Base-by-base conservation (phyloP, 2,329 filamentous ascomycete species). In the Cryphonectria parasitica region DNA sequence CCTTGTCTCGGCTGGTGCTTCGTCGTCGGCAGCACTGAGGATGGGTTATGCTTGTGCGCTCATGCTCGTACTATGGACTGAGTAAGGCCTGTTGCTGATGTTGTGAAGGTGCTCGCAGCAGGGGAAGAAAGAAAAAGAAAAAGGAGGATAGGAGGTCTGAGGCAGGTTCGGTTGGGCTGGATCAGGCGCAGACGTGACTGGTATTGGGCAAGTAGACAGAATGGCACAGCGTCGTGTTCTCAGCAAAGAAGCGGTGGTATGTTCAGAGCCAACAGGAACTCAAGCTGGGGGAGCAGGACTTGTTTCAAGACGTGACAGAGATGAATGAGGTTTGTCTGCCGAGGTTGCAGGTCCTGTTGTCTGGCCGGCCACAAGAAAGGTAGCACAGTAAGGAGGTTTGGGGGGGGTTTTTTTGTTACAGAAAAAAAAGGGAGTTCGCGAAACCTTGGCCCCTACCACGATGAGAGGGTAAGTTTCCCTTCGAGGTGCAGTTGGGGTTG, bases 41-140 rank as follows among this genome's bases (percentile, higher is more conserved):
- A 67, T 86, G 84, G 76, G 88, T 87, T 83, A 92, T 80, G 83
- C 90, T 90, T 76, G 87, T 85, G 76, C 90, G 87, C 82, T 95
- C 93, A 84, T 90, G 90, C 81, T 96, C 92, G 80, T 91, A 86
- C 43, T 58, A 68, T 64, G 61, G 89, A 82, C 76, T 60, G 82
- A 75, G 69, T 49, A 11, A 31, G 63, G 52, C 63, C 25, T 64
- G 63, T 52, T 43, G 63, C n/a, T 52, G 41, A 64, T 28, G 43
- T 82, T 82, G 73, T 84, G 82, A 64, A 80, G 76, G 36, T 82
- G 83, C 49, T 82, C 82, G 60, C 64, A 49, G 69, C 66, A 28
- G 61, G 45, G 72, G 52, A n/a, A n/a, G n/a, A n/a, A n/a, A n/a
- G n/a, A n/a, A n/a, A n/a, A n/a, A n/a, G n/a, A n/a, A 69, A 69